Conservation (phyloP, 495 filamentous ascomycete species). For the Penicillium maclennaniae region DNA sequence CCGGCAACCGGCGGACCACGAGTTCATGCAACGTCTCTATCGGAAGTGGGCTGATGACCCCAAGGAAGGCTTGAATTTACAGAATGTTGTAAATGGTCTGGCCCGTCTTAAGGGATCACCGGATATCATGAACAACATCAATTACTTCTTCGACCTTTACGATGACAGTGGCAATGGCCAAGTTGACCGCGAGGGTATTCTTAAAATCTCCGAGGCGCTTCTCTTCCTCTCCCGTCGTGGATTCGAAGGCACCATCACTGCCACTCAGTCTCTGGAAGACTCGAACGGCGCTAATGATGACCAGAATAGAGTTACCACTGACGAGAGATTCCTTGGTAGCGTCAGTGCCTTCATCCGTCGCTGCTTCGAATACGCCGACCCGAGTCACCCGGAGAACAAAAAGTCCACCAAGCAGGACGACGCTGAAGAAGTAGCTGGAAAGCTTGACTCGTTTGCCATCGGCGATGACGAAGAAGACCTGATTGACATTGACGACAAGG, state of each 20-base stretch:
- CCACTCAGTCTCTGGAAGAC: conserved; percentile 42
- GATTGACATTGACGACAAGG: conserved; percentile 49
- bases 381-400: conserved; percentile 67
- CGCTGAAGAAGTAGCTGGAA: conserved; percentile 34
- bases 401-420: conserved; percentile 22
- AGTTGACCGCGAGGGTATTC: conserved; percentile 94
- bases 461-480: conserved; percentile 80
- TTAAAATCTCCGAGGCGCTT: conserved; percentile 90
- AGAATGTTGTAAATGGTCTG: conserved; percentile 86
- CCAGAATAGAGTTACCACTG: conserved; percentile 43
- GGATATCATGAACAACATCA: conserved; percentile 96
- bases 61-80: conserved; percentile 70
- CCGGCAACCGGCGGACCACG: conserved; percentile 83
- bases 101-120: conserved; percentile 85
- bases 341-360: conserved; percentile 92
- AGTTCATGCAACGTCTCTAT: conserved; percentile 90
- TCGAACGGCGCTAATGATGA: conserved; percentile 24
- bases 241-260: conserved; percentile 65
- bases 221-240: conserved; percentile 88
- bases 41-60: conserved; percentile 79
- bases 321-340: conserved; percentile 83
- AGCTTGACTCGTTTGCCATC: conserved; percentile 65
- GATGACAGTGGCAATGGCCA: conserved; percentile 88
- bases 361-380: conserved; percentile 98
- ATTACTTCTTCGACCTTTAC: conserved; percentile 95